Evolutionary conservation across 805 yeast genomes (phyloP).

Genomic region (Saccharomyces kudriavzevii): DNA sequence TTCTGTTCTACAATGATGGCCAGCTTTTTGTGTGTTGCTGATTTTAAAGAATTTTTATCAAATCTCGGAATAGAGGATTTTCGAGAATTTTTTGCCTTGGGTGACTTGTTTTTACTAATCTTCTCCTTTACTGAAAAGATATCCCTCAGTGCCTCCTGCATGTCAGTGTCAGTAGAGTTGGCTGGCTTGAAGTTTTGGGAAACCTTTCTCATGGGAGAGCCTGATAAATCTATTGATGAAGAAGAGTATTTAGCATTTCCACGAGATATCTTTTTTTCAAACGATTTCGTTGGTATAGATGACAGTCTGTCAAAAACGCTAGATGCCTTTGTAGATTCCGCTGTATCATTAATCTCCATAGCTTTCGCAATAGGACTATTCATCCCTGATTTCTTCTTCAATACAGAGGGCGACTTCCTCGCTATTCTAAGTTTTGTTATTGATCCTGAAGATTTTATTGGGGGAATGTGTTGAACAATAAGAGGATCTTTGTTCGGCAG

Average conservation of each 20-base stretch:
- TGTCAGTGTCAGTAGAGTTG: constrained; percentile 14
- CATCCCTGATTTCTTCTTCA: background rate
- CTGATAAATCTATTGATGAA: constrained; percentile 22
- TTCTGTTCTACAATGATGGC: background rate
- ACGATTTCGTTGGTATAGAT: constrained; percentile 24
- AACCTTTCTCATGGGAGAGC: constrained; percentile 24
- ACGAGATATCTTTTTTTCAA: constrained; percentile 21
- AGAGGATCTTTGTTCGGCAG: constrained; percentile 30
- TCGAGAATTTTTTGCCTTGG: background rate
- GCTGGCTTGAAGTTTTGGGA: constrained; percentile 7
- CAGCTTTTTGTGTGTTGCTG: background rate
- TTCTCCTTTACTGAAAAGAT: constrained; percentile 17
- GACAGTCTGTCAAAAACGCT: constrained; percentile 29
- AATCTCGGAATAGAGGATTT: constrained; percentile 10
- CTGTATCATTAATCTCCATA: background rate
- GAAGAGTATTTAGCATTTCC: constrained; percentile 7
- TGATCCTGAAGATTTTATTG: constrained; percentile 4
- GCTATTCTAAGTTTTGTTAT: background rate
- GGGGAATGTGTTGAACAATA: constrained; percentile 10
- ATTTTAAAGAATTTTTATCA: background rate
- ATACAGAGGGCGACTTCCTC: background rate
- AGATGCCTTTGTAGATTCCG: constrained; percentile 1
- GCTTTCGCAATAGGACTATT: background rate
- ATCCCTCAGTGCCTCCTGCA: constrained; percentile 24
- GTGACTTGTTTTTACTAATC: background rate